Evolutionary conservation across 179 eudicot species (phyloP).

Genomic region (Monotropa hypopitys): DNA sequence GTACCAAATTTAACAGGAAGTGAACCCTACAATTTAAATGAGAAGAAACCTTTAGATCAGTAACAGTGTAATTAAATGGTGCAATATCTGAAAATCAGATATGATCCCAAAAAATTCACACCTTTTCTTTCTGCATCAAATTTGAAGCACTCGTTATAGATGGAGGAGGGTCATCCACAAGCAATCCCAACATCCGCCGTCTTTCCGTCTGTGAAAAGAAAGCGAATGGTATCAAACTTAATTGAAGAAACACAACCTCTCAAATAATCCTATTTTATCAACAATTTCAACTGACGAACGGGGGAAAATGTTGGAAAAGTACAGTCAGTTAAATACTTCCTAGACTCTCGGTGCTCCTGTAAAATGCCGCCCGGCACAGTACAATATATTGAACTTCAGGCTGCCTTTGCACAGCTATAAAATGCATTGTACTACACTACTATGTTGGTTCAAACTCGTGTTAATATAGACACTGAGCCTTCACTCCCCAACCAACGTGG

Average conservation of each 20-base stretch:
- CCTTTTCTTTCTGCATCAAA: slow-evolving; percentile 18
- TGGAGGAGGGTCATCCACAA: slow-evolving; percentile 12
- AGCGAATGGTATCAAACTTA: not conserved
- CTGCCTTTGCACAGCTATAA: not conserved
- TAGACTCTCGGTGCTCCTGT: not conserved
- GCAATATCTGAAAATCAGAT: not conserved
- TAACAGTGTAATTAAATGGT: not conserved
- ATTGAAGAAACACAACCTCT: not conserved
- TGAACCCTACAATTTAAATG: slow-evolving; percentile 13
- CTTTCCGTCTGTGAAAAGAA: slow-evolving; percentile 44
- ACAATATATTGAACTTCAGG: not conserved
- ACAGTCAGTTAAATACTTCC: not conserved
- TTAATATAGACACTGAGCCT: not conserved
- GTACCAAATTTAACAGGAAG: slow-evolving; percentile 11
- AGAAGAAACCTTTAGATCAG: not conserved
- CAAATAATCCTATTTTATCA: not conserved
- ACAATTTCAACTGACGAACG: slow-evolving; percentile 4
- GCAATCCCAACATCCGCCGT: slow-evolving; percentile 34
- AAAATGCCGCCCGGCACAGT: not conserved
- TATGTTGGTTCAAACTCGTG: not conserved
- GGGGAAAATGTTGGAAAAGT: too few relatives aligned
- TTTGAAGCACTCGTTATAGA: slow-evolving; percentile 14
- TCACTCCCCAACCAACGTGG: not conserved
- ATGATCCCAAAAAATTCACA: slow-evolving; percentile 10
- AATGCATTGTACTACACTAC: not conserved